A percentile compares a stretch with the other conserved stretches of the same genome.
Evolutionary conservation across 2,329 filamentous ascomycete genomes (phyloP).

Genomic region (Fusarium sp.): DNA sequence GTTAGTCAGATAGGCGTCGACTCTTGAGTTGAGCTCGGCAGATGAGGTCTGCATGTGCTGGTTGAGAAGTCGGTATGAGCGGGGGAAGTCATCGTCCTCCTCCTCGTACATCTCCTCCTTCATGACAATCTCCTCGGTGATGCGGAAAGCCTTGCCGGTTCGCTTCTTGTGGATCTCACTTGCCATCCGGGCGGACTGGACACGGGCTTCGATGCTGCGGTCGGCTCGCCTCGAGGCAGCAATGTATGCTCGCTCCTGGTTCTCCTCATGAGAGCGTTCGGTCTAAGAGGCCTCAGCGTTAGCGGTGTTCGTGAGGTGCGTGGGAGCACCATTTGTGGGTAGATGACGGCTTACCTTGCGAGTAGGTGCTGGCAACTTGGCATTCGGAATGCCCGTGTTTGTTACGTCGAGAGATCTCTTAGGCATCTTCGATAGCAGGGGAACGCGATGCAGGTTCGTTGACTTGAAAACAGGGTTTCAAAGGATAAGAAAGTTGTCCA

Average conservation of each 20-base stretch:
- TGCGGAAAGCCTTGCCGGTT: conserved; percentile 85
- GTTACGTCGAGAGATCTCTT: conserved; percentile 56
- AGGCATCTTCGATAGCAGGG: conserved; percentile 51
- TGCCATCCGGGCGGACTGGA: conserved; percentile 89
- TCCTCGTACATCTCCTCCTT: conserved; percentile 98
- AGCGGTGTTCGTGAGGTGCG: not conserved
- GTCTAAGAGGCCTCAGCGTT: conserved; percentile 63
- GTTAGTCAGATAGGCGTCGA: conserved; percentile 66
- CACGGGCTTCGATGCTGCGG: conserved; percentile 86
- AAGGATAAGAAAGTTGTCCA: not conserved
- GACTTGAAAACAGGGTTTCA: not conserved
- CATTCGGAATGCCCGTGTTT: conserved; percentile 47
- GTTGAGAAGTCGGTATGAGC: conserved; percentile 75
- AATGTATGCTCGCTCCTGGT: conserved; percentile 91
- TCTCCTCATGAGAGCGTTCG: conserved; percentile 84
- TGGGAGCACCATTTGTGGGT: not conserved
- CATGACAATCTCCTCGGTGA: conserved; percentile 88
- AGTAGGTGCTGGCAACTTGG: conserved; percentile 49
- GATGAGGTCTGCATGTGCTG: conserved; percentile 74
- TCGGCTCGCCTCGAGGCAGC: conserved; percentile 91
- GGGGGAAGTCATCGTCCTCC: conserved; percentile 85
- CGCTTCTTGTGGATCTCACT: conserved; percentile 93
- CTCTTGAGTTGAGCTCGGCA: conserved; percentile 72
- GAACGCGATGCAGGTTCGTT: not conserved
- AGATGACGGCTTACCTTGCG: conserved; percentile 46